These are phyloP conservation scores for Falciphora oryzae DNA, from an alignment of 2,329 filamentous ascomycete species.

Conservation along the genomic window DNA sequence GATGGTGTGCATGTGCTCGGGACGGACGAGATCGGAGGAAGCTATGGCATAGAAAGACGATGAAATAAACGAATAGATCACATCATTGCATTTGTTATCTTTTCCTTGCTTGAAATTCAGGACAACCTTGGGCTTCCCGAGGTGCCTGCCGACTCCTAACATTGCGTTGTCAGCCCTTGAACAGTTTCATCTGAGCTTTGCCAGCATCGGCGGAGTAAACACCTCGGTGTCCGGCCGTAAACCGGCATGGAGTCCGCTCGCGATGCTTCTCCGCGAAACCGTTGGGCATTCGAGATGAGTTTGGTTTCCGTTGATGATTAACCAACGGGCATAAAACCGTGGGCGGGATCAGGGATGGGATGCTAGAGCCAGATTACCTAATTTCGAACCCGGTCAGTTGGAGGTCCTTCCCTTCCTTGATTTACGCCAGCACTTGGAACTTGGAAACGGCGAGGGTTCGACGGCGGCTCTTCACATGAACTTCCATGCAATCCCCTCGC, in stretches of 20 bases:
- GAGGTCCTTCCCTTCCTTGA: background rate
- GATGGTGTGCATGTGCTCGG: constrained; percentile 9
- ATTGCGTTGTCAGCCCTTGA: no score
- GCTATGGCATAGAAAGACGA: background rate
- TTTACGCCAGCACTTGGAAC: background rate
- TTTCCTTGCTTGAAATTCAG: background rate
- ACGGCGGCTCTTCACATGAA: no score
- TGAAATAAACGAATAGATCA: background rate
- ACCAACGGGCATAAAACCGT: no score
- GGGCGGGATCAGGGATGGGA: background rate
- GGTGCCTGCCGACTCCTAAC: no score
- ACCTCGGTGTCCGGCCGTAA: no score
- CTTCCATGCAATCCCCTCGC: no score
- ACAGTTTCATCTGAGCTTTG: background rate
- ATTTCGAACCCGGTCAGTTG: background rate
- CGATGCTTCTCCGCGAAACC: no score
- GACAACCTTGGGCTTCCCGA: no score
- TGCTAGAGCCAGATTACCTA: background rate
- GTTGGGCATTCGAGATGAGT: background rate
- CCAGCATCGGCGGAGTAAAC: background rate
- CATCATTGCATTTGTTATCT: background rate
- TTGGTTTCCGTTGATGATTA: background rate
- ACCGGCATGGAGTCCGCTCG: background rate
- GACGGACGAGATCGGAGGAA: background rate
- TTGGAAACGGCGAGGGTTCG: no score